These are phyloP conservation scores for Daldinia concentrica DNA, from an alignment of 495 filamentous ascomycete species.

Conservation along the genomic window DNA sequence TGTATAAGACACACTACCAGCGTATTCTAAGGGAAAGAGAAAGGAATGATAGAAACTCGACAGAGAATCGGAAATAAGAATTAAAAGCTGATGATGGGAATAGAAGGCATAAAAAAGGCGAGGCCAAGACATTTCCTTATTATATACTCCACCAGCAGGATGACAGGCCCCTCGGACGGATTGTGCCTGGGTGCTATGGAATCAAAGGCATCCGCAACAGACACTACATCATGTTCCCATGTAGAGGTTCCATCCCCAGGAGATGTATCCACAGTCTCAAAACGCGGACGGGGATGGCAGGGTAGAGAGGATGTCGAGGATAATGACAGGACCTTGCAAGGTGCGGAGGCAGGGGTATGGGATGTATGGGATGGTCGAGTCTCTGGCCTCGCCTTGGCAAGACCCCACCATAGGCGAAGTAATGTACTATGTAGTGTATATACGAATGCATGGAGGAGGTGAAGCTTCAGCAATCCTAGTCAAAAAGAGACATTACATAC, in stretches of 20 bases:
- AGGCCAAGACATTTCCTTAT: constrained; percentile 55
- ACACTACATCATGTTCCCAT: constrained; percentile 47
- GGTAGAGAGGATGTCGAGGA: constrained; percentile 49
- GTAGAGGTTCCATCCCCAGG: constrained; percentile 45
- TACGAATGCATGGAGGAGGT: constrained; percentile 26
- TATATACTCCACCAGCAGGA: constrained; percentile 50
- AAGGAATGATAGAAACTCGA: constrained; percentile 46
- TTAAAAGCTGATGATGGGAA: constrained; percentile 49
- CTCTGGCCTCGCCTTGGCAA: constrained; percentile 28
- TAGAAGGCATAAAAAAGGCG: constrained; percentile 37
- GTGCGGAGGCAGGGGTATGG: constrained; percentile 41
- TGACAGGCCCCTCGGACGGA: constrained; percentile 42
- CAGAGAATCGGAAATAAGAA: constrained; percentile 41
- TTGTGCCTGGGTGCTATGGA: constrained; percentile 40
- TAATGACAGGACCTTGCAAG: constrained; percentile 47
- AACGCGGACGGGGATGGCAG: constrained; percentile 50
- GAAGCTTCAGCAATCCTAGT: constrained; percentile 34
- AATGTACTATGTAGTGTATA: not conserved
- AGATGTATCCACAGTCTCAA: constrained; percentile 58
- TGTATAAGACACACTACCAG: constrained; percentile 59
- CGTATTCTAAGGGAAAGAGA: constrained; percentile 48
- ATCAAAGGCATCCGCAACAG: constrained; percentile 48
- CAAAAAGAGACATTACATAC: not conserved
- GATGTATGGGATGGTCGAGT: constrained; percentile 39
- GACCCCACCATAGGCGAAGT: constrained; percentile 17